Evolutionary conservation across 1,284 basidiomycete species (phyloP).

Genomic region (Ustilago shanxiensis): DNA sequence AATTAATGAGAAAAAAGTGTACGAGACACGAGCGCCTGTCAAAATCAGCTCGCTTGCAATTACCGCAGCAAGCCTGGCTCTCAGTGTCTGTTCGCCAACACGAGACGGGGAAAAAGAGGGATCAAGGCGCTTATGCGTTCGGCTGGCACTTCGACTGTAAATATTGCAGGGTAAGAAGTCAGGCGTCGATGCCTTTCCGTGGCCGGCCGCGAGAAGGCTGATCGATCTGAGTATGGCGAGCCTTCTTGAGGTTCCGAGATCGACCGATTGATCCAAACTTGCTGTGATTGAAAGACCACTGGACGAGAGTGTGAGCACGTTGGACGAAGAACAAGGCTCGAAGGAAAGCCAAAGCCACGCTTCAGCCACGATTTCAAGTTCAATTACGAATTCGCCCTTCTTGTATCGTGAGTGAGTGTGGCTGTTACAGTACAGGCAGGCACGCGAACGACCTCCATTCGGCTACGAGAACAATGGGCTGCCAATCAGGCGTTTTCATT

Average conservation of each 20-base stretch:
- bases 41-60: conserved; percentile 1
- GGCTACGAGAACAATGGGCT: too few relatives aligned
- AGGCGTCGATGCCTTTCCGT: too few relatives aligned
- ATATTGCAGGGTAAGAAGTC: too few relatives aligned
- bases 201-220: too few relatives aligned
- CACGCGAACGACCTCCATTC: too few relatives aligned
- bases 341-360: not conserved
- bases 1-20: not conserved
- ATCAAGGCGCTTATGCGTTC: not conserved
- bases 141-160: not conserved
- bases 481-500: too few relatives aligned
- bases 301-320: too few relatives aligned
- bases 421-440: too few relatives aligned
- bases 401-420: too few relatives aligned
- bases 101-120: not conserved
- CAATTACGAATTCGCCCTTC: not conserved
- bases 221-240: too few relatives aligned
- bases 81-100: too few relatives aligned
- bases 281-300: not conserved
- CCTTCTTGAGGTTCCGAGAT: too few relatives aligned
- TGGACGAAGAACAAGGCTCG: not conserved
- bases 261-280: not conserved
- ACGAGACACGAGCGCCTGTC: not conserved
- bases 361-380: conserved; percentile 8
- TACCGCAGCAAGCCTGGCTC: not conserved